A percentile compares a stretch with the other conserved stretches of the same genome.
phyloP scores from a whole-genome alignment of 2,329 filamentous ascomycete genomes.

The Dothideomycetes sp. region DNA sequence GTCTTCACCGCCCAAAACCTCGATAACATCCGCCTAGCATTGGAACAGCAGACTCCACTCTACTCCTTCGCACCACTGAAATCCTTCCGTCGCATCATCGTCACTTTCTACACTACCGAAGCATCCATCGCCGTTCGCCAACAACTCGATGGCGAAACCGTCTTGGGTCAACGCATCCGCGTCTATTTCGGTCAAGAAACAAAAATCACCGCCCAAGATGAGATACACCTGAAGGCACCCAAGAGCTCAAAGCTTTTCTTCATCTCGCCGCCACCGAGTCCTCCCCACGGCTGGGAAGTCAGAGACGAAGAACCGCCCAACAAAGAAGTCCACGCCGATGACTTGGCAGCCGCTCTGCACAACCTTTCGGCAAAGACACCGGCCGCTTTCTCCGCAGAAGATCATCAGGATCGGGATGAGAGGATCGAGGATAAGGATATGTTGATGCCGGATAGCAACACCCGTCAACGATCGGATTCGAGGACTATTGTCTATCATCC shows the following conservation, averaged over 20 bases:
- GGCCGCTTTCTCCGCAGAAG: too few species aligned
- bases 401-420: conserved; percentile 23
- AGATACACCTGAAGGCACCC: conserved; percentile 45
- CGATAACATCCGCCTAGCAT: conserved; percentile 61
- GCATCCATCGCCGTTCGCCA: conserved; percentile 62
- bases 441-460: background rate
- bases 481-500: conserved; percentile 56
- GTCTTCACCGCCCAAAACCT: conserved; percentile 69
- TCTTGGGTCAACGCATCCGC: conserved; percentile 60
- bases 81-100: conserved; percentile 72
- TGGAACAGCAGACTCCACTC: conserved; percentile 60
- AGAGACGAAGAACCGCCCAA: conserved; percentile 55
- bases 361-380: conserved; percentile 33
- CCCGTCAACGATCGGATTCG: conserved; percentile 39
- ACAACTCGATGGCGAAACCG: conserved; percentile 62
- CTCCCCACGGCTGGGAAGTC: conserved; percentile 57
- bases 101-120: conserved; percentile 63
- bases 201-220: conserved; percentile 33
- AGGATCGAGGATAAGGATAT: conserved; percentile 4
- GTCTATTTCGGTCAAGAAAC: conserved; percentile 54
- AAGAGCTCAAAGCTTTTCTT: conserved; percentile 56
- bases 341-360: conserved; percentile 48
- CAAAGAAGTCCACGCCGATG: conserved; percentile 55
- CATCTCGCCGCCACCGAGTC: conserved; percentile 54
- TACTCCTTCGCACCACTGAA: conserved; percentile 73